Evolutionary conservation across 73 alveolate species (phyloP), one percentile per base, ranked within the genome.

Genomic region (Effrenium voratum): DNA sequence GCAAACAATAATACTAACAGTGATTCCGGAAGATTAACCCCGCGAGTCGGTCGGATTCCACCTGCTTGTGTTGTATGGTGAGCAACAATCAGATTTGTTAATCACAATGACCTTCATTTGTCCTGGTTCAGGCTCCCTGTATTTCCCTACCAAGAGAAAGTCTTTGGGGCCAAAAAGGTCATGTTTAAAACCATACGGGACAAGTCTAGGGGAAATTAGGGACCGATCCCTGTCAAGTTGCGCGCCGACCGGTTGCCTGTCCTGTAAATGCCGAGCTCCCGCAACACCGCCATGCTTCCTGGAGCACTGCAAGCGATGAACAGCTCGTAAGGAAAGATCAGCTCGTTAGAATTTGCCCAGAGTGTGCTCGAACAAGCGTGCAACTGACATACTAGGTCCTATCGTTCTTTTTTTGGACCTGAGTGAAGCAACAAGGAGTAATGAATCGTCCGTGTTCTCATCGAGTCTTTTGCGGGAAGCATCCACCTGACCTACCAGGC

Each of bases 271-370:
- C 98, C 98, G 34, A 75, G 77, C 47, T 92, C 98, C 13, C 91
- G 90, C 22, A 92, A 81, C 45, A 92, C 90, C 0, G 98, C 98
- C 98, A 92, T 92, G 66, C 38, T 70, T 75, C 97, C 97, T 90
- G 55, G 68, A 5, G 28, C 40, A 36, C 32, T n/a, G n/a, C n/a
- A n/a, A n/a, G n/a, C n/a, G n/a, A n/a, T n/a, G 36, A 6, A 72
- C 46, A 72, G 26, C 32, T 30, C 0, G 8, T 30, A 28, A n/a
- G 41, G 15, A 66, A 2, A 30, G 30, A 66, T 10, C 63, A 52
- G 19, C 40, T 1, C 43, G 16, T 66, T 24, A 66, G 79, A 66
- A 28, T 13, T 28, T 66, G 79, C 16, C 79, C 5, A 66, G 40
- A 26, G 41, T 24, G 40, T n/a, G 16, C 40, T 13, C 44, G 30